Base-by-base conservation (phyloP, 116 monocot genomes). In the Iris pallida region DNA sequence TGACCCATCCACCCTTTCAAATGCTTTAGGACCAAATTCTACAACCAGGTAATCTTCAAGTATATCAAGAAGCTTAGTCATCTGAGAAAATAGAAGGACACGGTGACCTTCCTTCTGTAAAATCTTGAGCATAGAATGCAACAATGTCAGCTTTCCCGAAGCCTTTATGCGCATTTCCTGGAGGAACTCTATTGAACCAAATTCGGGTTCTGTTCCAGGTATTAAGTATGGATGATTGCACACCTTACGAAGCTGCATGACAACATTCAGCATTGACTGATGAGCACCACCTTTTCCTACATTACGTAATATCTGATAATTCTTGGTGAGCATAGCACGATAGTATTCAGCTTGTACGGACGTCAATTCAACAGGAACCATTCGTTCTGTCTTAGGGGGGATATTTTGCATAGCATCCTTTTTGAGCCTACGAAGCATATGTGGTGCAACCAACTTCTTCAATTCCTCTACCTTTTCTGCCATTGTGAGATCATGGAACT, bases 221-320 rank as follows among this genome's bases (percentile, higher is more conserved):
- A 97, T 97, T 15, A 97, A 80, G 72, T 97, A 97, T 44, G 97
- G 97, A 79, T 97, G 97, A 69, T 97, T 97, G 82, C 97, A 97
- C 62, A 97, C 90, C 70, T 97, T 97, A 15, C 97, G 68, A 9
- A 97, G 82, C 59, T 97, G 97, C 97, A 97, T 97, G 40, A 97
- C 97, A 69, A 97, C 88, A 69, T 97, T 97, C 66, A 97, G 65
- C 87, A 97, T 80, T 7, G 97, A 97, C 56, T 97, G 97, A 47
- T 86, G 88, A 10, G 70, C 75, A 60, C 78, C 87, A 56, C 96
- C 89, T 79, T 84, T 92, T 47, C 97, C 97, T 45, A 85, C 75
- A 66, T 97, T 97, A 4, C 93, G 82, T 45, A 97, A 72, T 66
- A 97, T 74, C 71, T 92, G 89, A 78, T 90, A 97, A 61, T 97